Percentiles rank a stretch among this genome's conserved stretches.
phyloP scores from a whole-genome alignment of 139 green algal genomes.

The Chara braunii region DNA sequence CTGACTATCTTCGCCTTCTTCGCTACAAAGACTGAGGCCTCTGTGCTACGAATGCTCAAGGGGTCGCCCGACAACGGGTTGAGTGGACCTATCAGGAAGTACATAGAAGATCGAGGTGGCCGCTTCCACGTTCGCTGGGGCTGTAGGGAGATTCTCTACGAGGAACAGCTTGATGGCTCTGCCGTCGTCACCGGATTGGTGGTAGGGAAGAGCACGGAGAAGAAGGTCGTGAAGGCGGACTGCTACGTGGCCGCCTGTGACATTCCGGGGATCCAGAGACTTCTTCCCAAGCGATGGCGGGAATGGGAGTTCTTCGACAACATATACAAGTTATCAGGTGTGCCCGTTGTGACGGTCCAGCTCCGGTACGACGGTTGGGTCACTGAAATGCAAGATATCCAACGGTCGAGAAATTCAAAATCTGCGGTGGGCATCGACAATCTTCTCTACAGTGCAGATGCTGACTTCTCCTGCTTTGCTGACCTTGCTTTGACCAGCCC shows the following conservation, averaged over 20 bases:
- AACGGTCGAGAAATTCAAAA: constrained; percentile 15
- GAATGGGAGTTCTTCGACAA: constrained; percentile 68
- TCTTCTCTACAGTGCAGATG: constrained; percentile 82
- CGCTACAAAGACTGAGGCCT: constrained; percentile 95
- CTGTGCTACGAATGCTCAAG: constrained; percentile 86
- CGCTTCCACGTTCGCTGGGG: constrained; percentile 29
- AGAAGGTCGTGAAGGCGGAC: constrained; percentile 67
- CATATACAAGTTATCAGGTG: constrained; percentile 82
- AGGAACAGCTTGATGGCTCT: constrained; percentile 54
- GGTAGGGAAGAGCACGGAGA: constrained; percentile 46
- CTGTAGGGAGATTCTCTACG: constrained; percentile 77
- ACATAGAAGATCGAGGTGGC: constrained; percentile 72
- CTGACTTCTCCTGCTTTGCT: constrained; percentile 93
- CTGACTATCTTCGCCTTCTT: constrained; percentile 97
- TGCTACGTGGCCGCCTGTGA: constrained; percentile 89
- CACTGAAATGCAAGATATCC: constrained; percentile 76
- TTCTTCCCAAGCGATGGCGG: constrained; percentile 73
- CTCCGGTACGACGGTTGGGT: constrained; percentile 94
- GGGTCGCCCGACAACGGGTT: constrained; percentile 80
- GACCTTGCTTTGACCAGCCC: constrained; percentile 79
- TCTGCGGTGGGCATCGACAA: constrained; percentile 73
- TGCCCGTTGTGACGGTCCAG: constrained; percentile 95
- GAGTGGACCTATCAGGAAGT: constrained; percentile 79
- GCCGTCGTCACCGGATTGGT: constrained; percentile 64
- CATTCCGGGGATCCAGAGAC: constrained; percentile 80